Percentiles rank a stretch among this genome's conserved stretches.
Conservation (phyloP, 2,329 filamentous ascomycete genomes). For the Colletotrichum noveboracense region DNA sequence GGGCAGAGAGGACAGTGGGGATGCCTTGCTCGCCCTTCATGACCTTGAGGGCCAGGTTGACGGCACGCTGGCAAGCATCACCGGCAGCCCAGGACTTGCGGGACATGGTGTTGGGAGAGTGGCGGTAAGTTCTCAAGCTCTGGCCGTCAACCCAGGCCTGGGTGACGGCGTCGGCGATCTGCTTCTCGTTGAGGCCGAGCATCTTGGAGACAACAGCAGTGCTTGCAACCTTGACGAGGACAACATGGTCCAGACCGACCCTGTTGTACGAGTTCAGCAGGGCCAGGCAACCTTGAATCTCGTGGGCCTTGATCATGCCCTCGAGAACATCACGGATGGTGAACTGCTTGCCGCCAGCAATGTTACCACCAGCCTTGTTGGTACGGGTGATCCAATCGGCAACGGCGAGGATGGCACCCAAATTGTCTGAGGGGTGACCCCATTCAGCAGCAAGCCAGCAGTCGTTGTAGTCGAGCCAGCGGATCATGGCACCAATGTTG, state of each 20-base stretch:
- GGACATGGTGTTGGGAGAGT: slow-evolving; percentile 99
- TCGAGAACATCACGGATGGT: slow-evolving; percentile 91
- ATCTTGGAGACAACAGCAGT: slow-evolving; percentile 95
- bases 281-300: slow-evolving; percentile 96
- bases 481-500: slow-evolving; percentile 98
- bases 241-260: slow-evolving; percentile 96
- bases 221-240: slow-evolving; percentile 96
- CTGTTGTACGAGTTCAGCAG: slow-evolving; percentile 99
- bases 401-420: slow-evolving; percentile 94
- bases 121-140: slow-evolving; percentile 93
- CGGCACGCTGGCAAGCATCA: slow-evolving; percentile 94
- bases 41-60: slow-evolving; percentile 90
- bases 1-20: slow-evolving; percentile 90
- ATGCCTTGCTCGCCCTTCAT: slow-evolving; percentile 90
- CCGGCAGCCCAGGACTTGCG: slow-evolving; percentile 99
- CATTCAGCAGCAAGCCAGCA: slow-evolving; percentile 99
- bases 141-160: slow-evolving; percentile 99
- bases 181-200: slow-evolving; percentile 85
- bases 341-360: slow-evolving; percentile 86
- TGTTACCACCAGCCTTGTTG: slow-evolving; percentile 75
- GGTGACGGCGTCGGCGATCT: slow-evolving; percentile 94
- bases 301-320: slow-evolving; percentile 98
- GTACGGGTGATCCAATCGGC: slow-evolving; percentile 98
- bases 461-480: slow-evolving; percentile 99
- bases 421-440: slow-evolving; percentile 98